Evolutionary conservation across 2,329 filamentous ascomycete species (phyloP).

Genomic region (Ceratocystis lukuohia): DNA sequence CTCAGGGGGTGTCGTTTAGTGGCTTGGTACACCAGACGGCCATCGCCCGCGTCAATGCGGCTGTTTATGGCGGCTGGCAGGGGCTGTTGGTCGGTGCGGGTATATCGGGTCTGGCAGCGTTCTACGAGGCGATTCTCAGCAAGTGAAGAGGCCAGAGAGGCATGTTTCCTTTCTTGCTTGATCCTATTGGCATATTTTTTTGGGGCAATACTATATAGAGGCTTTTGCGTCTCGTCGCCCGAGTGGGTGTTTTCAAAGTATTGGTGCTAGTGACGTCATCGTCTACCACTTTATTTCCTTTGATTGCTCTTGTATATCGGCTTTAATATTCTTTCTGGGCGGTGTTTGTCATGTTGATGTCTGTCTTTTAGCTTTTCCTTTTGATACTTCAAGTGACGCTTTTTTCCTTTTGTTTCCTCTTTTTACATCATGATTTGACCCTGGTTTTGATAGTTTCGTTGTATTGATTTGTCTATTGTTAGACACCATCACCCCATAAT

Average conservation of each 20-base stretch:
- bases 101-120: conserved; percentile 53
- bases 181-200: too few species aligned
- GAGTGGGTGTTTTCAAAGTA: too few species aligned
- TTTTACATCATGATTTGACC: not conserved
- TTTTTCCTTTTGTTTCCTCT: not conserved
- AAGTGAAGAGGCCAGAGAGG: conserved; percentile 34
- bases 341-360: not conserved
- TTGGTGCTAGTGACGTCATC: not conserved
- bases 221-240: too few species aligned
- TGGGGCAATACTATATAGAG: too few species aligned
- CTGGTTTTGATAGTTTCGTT: too few species aligned
- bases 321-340: conserved; percentile 11
- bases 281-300: conserved; percentile 6
- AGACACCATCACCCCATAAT: too few species aligned
- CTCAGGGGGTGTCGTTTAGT: conserved; percentile 47
- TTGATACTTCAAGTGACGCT: not conserved
- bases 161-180: too few species aligned
- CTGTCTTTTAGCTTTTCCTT: not conserved
- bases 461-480: too few species aligned
- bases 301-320: not conserved
- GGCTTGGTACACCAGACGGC: conserved; percentile 47
- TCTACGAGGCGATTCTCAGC: conserved; percentile 67
- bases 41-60: conserved; percentile 48
- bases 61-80: conserved; percentile 58
- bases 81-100: conserved; percentile 55